phyloP scores from a whole-genome alignment of 805 yeast species.

The Allodekkera sacchari region DNA sequence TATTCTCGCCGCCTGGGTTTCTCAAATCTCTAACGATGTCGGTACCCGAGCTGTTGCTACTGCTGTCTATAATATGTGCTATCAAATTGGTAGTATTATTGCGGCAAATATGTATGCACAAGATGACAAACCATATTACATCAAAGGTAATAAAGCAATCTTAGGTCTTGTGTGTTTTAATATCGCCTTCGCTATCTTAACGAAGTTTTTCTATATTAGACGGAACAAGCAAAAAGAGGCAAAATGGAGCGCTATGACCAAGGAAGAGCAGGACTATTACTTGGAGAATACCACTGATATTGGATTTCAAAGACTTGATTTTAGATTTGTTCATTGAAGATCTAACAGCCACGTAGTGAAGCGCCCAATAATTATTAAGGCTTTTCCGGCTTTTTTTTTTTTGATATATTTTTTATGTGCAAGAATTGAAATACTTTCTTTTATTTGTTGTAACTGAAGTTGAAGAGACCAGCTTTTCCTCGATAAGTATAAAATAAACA shows the following conservation, averaged over 20 bases:
- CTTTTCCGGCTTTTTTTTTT: too few relatives aligned
- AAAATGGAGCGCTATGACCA: slow-evolving; percentile 39
- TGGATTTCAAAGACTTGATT: slow-evolving; percentile 51
- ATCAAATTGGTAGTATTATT: slow-evolving; percentile 21
- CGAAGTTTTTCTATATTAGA: slow-evolving; percentile 19
- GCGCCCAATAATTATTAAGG: too few relatives aligned
- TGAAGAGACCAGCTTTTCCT: too few relatives aligned
- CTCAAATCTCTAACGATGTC: slow-evolving; percentile 22
- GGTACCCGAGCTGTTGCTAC: slow-evolving; percentile 24
- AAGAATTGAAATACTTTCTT: too few relatives aligned
- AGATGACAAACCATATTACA: slow-evolving; percentile 24
- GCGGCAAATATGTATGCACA: slow-evolving; percentile 22
- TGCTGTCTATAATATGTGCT: slow-evolving; percentile 23
- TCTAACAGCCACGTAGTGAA: too few relatives aligned
- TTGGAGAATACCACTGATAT: slow-evolving; percentile 36
- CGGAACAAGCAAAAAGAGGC: slow-evolving; percentile 27
- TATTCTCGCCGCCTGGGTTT: slow-evolving; percentile 24
- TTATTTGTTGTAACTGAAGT: too few relatives aligned
- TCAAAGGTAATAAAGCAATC: slow-evolving; percentile 22
- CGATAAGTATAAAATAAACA: too few relatives aligned
- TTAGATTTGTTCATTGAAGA: slow-evolving; percentile 14
- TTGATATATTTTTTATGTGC: too few relatives aligned
- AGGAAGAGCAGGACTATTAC: slow-evolving; percentile 40
- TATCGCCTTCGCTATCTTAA: slow-evolving; percentile 16
- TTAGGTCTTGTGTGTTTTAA: slow-evolving; percentile 16